Percentiles rank a stretch among this genome's conserved stretches.
These are phyloP conservation scores for Colletotrichum incanum DNA, from an alignment of 2,329 filamentous ascomycete species.

Conservation along the genomic window DNA sequence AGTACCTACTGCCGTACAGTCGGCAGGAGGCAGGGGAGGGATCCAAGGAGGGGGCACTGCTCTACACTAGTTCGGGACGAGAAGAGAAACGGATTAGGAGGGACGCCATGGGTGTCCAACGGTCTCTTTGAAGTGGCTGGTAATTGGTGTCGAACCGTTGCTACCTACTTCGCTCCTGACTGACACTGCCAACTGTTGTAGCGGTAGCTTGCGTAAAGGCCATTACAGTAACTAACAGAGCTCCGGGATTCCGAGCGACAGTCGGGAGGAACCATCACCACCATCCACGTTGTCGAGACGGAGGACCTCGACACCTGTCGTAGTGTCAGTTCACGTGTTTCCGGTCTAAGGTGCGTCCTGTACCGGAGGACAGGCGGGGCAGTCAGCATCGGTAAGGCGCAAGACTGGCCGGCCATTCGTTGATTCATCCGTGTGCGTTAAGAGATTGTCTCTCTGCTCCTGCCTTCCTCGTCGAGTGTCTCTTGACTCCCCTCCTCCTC, in stretches of 20 bases:
- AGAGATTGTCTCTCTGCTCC: background rate
- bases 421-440: conserved; percentile 8
- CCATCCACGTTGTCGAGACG: background rate
- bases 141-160: background rate
- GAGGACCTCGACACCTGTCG: background rate
- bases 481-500: background rate
- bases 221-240: background rate
- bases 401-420: conserved; percentile 21
- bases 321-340: background rate
- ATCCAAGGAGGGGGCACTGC: background rate
- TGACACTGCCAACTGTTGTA: background rate
- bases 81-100: background rate
- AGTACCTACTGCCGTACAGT: background rate
- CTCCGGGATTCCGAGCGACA: background rate
- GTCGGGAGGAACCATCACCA: background rate
- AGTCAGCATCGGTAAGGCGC: conserved; percentile 7
- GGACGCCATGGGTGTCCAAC: background rate
- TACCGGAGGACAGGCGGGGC: background rate
- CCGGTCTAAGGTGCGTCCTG: background rate
- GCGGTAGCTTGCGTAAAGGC: background rate
- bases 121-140: background rate
- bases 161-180: background rate
- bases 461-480: conserved; percentile 3
- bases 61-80: conserved; percentile 6
- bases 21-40: background rate